Evolutionary conservation across 768 basidiomycete genomes (phyloP).

Genomic region (Naematelia encephala): DNA sequence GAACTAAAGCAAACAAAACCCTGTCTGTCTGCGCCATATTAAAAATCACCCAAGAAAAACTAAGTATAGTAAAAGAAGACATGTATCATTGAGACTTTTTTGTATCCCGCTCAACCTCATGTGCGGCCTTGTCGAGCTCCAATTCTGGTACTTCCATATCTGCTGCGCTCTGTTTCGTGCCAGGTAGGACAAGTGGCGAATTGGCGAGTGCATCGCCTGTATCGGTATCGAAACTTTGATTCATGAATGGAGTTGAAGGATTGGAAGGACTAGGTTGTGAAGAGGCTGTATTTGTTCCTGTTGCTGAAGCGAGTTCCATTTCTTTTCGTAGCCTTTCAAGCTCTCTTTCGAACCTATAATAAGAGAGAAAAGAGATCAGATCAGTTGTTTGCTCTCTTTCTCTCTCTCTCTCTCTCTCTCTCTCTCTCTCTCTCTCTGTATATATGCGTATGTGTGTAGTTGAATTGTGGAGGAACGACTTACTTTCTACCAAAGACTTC

Average conservation of each 20-base stretch:
- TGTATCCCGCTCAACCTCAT: slow-evolving; percentile 16
- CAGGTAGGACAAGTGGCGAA: slow-evolving; percentile 43
- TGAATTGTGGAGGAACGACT: slow-evolving; percentile 48
- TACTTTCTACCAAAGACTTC: slow-evolving; percentile 96
- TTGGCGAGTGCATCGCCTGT: slow-evolving; percentile 26
- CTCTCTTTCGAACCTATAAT: slow-evolving; percentile 79
- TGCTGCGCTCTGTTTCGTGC: slow-evolving; percentile 12
- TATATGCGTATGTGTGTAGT: slow-evolving; percentile 14
- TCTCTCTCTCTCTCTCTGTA: too few relatives aligned
- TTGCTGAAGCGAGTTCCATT: slow-evolving; percentile 61
- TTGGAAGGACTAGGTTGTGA: slow-evolving; percentile 15
- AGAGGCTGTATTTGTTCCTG: slow-evolving; percentile 21
- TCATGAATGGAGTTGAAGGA: slow-evolving; percentile 1
- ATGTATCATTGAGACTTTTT: slow-evolving; percentile 11
- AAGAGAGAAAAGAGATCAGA: not conserved
- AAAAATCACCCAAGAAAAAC: too few relatives aligned
- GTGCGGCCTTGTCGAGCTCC: slow-evolving; percentile 25
- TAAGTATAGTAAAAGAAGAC: too few relatives aligned
- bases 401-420: too few relatives aligned
- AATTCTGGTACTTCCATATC: slow-evolving; percentile 36
- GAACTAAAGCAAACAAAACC: not conserved
- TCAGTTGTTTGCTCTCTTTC: slow-evolving; percentile 7
- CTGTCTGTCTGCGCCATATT: too few relatives aligned
- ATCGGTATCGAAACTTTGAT: slow-evolving; percentile 17
- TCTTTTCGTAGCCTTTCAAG: slow-evolving; percentile 86